Base-by-base conservation (phyloP, 331 rosid genomes). In the Malus hybrid region DNA sequence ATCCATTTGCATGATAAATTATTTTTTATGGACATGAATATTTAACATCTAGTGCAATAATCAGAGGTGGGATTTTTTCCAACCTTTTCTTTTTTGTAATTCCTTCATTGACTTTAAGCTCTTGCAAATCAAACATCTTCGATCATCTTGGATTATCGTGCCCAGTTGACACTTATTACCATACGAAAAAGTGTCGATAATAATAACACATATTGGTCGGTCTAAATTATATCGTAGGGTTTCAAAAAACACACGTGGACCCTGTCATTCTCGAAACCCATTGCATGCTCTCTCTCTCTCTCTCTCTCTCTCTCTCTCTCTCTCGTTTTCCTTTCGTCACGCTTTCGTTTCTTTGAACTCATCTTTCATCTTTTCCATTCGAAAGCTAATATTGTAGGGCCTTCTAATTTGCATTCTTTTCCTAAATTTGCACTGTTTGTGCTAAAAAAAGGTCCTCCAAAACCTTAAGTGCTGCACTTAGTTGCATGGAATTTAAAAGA, bases 221-320 rank as follows among this genome's bases (percentile, higher is more conserved):
- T 63, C 36, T 74, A 86, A 71, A 87, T 86, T 78, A 82, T 81
- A 85, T 82, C 84, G 83, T 86, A 82, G 91, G 96, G 93, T 71
- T 82, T 71, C 46, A 28, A 82, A 86, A 77, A 79, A 78, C 92
- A 87, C 91, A 89, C 87, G 91, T 85, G 97, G 93, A 89, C 89
- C 86, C 76, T 86, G 84, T 87, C 93, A 39, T 82, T 81, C 91
- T 87, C 90, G 77, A 79, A 36, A 70, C 85, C 82, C 72, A 79
- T 74, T 89, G 89, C 91, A 87, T 87, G 91, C 89, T 70, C 12
- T 52, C 5, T 5, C 15, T 19, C 20, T n/a, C n/a, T 28, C 29
- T 44, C 7, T 73, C 32, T 72, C 74, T 72, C 73, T 46, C 56
- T 16, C 24, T 52, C 75, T 63, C 55, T 10, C 8, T 30, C 67